Evolutionary conservation across 352 stramenopile genomes (phyloP), one percentile per base, ranked within the genome.

Genomic region (Phytophthora citricola): DNA sequence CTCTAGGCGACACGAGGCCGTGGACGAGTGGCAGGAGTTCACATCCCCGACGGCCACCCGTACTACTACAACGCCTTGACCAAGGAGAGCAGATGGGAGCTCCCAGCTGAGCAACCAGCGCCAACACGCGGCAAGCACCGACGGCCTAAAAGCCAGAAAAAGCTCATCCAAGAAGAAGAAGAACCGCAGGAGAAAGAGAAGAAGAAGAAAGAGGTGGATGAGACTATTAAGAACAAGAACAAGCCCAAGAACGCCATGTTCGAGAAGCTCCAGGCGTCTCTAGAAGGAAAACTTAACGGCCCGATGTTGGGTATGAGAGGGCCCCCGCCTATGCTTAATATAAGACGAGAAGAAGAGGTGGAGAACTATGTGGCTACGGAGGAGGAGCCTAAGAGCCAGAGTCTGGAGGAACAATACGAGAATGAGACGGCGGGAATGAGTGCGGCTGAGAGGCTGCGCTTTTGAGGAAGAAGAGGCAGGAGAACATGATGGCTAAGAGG

Each of bases 31-130:
- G 82, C 63, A 85, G 62, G 48, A 67, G 52, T 91, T 84, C 62
- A 88, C 71, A 57, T 75, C 82, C 17, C 81, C 4, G 83, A 91
- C 36, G 83, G 83, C 3, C 76, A 81, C 22, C 49, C 64, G 10
- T 90, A 91, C 59, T 91, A 84, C 57, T 90, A 89, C 64, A 91
- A 91, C 39, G 63, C 77, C 39, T 66, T 76, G 22, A 90, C 81
- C 0, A 76, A 83, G 27, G 81, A 90, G 61, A 91, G 83, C 54
- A 73, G 79, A 4, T 91, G 83, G 83, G 84, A 89, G 59, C 66
- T 75, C 32, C 80, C 81, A 7, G 9, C 63, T 53, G 44, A 64
- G 51, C 47, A 63, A 58, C 15, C 41, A 41, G 27, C 29, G 24
- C 24, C 24, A 26, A 26, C 24, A 4, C 52, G 20, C 24, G 34